Base-by-base conservation (phyloP, 495 filamentous ascomycete species). In the Aspergillus haitiensis region DNA sequence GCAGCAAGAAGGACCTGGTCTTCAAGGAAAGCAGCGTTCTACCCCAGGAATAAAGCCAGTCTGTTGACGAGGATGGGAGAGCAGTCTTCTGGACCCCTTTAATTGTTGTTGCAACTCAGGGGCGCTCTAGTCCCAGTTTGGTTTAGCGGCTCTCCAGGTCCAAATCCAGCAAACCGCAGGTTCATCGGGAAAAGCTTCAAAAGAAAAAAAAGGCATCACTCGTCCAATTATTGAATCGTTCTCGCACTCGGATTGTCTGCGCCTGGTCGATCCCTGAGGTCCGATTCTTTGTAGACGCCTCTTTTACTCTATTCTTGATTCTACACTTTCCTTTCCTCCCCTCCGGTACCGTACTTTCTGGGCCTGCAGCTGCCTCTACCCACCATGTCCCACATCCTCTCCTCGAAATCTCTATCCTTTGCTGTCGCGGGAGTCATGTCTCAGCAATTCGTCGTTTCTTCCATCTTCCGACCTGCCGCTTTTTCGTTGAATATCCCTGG, bases 401-500 rank as follows among this genome's bases (percentile, higher is more conserved):
- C 61, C 34, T 61, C 63, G 15, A 51, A 32, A 52, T 39, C 52
- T 51, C 54, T 58, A 59, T 58, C 60, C 64, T 45, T 65, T 58
- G 49, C 61, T 52, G 39, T 61, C 40, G 47, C 15, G n/a, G 50
- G 51, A 44, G 55, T 55, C 16, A 59, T 59, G 47, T 50, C 56
- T 45, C 64, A 52, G 21, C 55, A 60, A 48, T 50, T 64, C 67
- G 36, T 58, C 45, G n/a, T 52, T 70, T 57, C 63, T 67, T 33
- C 59, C 50, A 31, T 64, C 42, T 47, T 64, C 55, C 49, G 52
- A 51, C 65, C 63, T 49, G 58, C 64, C 11, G 61, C 69, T 12
- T 66, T 77, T 56, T 63, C 74, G 31, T 60, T 75, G 39, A 83
- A 80, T 34, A 63, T 86, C 11, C 82, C 85, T 1, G 78, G 76